Base-by-base conservation (phyloP, 768 basidiomycete species). In the Neoboletus brunneissimus region DNA sequence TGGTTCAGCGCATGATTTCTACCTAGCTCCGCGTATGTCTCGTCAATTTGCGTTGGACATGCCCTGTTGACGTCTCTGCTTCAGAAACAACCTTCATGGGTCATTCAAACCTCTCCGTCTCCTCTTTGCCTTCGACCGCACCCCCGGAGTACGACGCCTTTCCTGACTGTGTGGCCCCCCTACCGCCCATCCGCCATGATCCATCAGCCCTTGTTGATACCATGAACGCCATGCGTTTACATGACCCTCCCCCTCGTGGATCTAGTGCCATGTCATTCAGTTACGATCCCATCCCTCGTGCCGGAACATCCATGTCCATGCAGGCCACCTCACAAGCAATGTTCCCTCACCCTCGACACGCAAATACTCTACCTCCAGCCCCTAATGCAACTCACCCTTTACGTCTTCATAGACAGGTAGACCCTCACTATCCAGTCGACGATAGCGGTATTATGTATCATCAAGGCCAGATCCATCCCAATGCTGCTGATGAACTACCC, bases 241-340 rank as follows among this genome's bases (percentile, higher is more conserved):
- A 69, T 51, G 83, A 83, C 43, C 73, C 75, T 23, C 59, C 60
- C 23, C 64, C 73, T 29, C 68, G 66, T 20, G 68, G 69, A 45
- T 57, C 72, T 22, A 70, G 69, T 44, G 62, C 65, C 35, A 63
- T 65, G 65, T 63, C 66, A 37, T 66, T 55, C 56, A 48, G 58
- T 35, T 46, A 64, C 35, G 85, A 86, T 58, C 79, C 81, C 44
- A 69, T 85, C 15, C 76, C 78, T 54, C 79, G 84, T 29, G 76
- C 79, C 5, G 79, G 79, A 18, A 85, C 85, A 20, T 81, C 85
- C 32, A 79, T 85, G 78, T 83, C 84, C 16, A 69, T 75, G 62
- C 77, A 75, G 48, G 67, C 71, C 54, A 63, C 68, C 40, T 51
- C 64, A 22, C 61, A 66, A 54, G 68, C 63, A 58, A 64, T 64